Conservation (phyloP, 2,329 filamentous ascomycete genomes). For the Arthrobotrys iridis region DNA sequence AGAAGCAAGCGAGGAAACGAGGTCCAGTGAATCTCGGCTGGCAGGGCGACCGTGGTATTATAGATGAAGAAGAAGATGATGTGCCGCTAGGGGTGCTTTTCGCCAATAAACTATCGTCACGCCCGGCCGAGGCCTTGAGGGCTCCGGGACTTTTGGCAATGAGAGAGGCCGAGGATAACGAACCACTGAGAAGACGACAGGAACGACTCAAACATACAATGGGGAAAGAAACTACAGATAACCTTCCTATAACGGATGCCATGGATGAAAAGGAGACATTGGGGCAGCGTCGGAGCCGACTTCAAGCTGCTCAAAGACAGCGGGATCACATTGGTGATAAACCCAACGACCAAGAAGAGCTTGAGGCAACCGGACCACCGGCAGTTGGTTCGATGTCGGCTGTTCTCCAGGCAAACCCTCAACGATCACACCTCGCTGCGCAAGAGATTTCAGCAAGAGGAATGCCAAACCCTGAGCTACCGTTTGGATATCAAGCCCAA, state of each 20-base stretch:
- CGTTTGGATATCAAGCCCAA: constrained; percentile 49
- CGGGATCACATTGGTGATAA: constrained; percentile 1
- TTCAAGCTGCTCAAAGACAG: constrained; percentile 65
- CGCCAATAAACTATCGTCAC: constrained; percentile 68
- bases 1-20: constrained; percentile 76
- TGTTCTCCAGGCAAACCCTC: constrained; percentile 12
- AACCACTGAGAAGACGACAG: constrained; percentile 81
- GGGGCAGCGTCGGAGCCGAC: constrained; percentile 76
- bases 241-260: constrained; percentile 64
- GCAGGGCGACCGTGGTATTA: constrained; percentile 71
- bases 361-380: neutral
- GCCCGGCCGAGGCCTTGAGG: constrained; percentile 69
- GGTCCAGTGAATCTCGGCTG: constrained; percentile 88
- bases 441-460: constrained; percentile 26
- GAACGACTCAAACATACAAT: constrained; percentile 75
- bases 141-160: constrained; percentile 79
- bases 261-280: constrained; percentile 71
- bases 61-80: constrained; percentile 75
- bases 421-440: constrained; percentile 1
- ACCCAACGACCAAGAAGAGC: constrained; percentile 8
- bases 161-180: constrained; percentile 88
- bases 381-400: constrained; percentile 15
- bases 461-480: constrained; percentile 34
- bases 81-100: constrained; percentile 86
- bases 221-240: constrained; percentile 73